phyloP scores from a whole-genome alignment of 179 eudicot genomes.

The Corrigiola litoralis region DNA sequence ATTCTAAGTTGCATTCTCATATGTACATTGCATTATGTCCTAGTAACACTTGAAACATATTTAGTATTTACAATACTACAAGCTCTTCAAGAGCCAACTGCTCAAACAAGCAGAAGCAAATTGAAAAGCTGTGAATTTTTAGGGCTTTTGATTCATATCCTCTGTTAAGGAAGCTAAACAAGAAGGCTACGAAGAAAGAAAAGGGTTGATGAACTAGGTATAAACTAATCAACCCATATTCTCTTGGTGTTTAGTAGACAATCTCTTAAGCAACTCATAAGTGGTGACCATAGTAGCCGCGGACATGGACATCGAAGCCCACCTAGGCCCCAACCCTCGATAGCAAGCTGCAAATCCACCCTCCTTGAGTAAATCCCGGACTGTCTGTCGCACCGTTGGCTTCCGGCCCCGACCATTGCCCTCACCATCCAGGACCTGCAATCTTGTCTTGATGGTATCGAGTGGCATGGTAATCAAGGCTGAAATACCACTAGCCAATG shows the following conservation, averaged over 20 bases:
- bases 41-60: not conserved
- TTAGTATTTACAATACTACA: conserved; percentile 17
- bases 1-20: conserved; percentile 1
- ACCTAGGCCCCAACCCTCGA: conserved; percentile 67
- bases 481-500: conserved; percentile 68
- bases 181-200: not conserved
- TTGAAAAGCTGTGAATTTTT: not conserved
- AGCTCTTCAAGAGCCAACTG: not conserved
- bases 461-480: conserved; percentile 81
- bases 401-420: conserved; percentile 21
- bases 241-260: conserved; percentile 55
- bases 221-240: not conserved
- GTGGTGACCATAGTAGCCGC: conserved; percentile 87
- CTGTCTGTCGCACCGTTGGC: conserved; percentile 47
- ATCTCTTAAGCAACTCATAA: conserved; percentile 68
- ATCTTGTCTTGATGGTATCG: conserved; percentile 72
- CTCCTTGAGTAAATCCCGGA: conserved; percentile 53
- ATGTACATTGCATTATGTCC: conserved; percentile 25
- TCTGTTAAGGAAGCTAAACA: not conserved
- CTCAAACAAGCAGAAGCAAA: not conserved
- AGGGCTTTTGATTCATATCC: conserved; percentile 1
- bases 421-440: conserved; percentile 57
- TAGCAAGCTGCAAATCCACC: conserved; percentile 72
- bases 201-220: not conserved
- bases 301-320: conserved; percentile 79